Conservation (phyloP, 768 basidiomycete genomes). For the Leccinum variicolor region DNA sequence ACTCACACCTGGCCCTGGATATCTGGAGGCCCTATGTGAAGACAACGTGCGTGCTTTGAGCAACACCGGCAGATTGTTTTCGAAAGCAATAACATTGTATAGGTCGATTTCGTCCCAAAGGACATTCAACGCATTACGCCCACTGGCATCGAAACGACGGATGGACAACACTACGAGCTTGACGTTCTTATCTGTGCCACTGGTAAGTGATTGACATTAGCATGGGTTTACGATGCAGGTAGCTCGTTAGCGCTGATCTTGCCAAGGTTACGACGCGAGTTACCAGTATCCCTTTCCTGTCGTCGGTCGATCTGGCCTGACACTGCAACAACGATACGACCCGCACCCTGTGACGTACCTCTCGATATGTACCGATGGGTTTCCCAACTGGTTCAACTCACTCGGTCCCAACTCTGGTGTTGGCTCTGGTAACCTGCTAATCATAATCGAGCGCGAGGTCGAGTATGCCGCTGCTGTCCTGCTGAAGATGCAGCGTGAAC, state of each 20-base stretch:
- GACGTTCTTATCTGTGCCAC: conserved; percentile 66
- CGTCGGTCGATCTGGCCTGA: conserved; percentile 49
- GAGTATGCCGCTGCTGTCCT: conserved; percentile 46
- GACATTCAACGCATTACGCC: conserved; percentile 48
- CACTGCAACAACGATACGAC: conserved; percentile 49
- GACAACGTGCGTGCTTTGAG: conserved; percentile 42
- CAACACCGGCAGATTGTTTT: neutral
- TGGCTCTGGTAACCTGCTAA: conserved; percentile 51
- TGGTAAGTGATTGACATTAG: conserved; percentile 23
- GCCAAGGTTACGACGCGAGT: conserved; percentile 42
- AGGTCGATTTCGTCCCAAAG: conserved; percentile 47
- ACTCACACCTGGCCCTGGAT: conserved; percentile 67
- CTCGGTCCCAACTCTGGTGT: conserved; percentile 57
- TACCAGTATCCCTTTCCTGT: conserved; percentile 49
- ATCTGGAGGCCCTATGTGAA: conserved; percentile 60
- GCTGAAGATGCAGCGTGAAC: conserved; percentile 59
- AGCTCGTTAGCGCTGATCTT: neutral
- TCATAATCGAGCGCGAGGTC: conserved; percentile 50
- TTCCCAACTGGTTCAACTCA: conserved; percentile 65
- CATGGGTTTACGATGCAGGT: neutral
- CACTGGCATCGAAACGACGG: conserved; percentile 54
- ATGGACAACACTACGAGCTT: conserved; percentile 51
- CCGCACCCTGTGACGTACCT: conserved; percentile 60
- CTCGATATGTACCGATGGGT: conserved; percentile 54
- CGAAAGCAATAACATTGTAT: neutral